Percentiles rank a stretch among this genome's conserved stretches.
Conservation (phyloP, 805 yeast species). For the Schwanniomyces yamadae region DNA sequence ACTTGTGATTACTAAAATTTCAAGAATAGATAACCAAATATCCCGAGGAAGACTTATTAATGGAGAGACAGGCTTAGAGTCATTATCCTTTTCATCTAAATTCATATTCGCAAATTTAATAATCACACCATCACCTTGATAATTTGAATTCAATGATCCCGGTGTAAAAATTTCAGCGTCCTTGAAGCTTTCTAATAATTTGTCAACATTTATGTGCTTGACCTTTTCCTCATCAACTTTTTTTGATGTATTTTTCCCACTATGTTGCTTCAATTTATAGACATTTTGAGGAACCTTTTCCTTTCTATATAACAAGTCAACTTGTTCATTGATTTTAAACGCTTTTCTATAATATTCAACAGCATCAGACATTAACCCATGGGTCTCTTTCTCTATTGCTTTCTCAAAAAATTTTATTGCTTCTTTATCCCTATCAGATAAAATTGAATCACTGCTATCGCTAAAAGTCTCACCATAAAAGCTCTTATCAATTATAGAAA, state of each 20-base stretch:
- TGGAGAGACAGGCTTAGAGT: slow-evolving; percentile 32
- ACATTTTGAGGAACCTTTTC: slow-evolving; percentile 46
- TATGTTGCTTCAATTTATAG: slow-evolving; percentile 19
- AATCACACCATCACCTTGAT: slow-evolving; percentile 16
- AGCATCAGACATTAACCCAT: slow-evolving; percentile 82
- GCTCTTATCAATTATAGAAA: slow-evolving; percentile 6
- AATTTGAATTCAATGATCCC: slow-evolving; percentile 9
- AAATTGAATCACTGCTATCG: neutral
- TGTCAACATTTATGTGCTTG: slow-evolving; percentile 41
- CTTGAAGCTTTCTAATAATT: slow-evolving; percentile 37
- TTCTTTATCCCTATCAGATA: slow-evolving; percentile 18
- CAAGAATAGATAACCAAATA: slow-evolving; percentile 51
- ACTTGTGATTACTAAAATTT: slow-evolving; percentile 42
- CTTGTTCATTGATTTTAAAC: slow-evolving; percentile 53
- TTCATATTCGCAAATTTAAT: slow-evolving; percentile 28
- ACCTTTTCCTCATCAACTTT: slow-evolving; percentile 37
- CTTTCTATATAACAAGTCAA: slow-evolving; percentile 68
- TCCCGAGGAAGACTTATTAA: slow-evolving; percentile 51
- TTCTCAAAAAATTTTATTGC: slow-evolving; percentile 68
- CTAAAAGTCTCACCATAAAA: neutral
- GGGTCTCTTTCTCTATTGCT: slow-evolving; percentile 69
- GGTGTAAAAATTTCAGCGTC: slow-evolving; percentile 30
- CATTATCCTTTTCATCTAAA: slow-evolving; percentile 15
- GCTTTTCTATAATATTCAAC: slow-evolving; percentile 71
- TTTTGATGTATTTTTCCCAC: slow-evolving; percentile 28